Conservation (phyloP, 1,284 basidiomycete species). For the Ceratobasidium sp. region DNA sequence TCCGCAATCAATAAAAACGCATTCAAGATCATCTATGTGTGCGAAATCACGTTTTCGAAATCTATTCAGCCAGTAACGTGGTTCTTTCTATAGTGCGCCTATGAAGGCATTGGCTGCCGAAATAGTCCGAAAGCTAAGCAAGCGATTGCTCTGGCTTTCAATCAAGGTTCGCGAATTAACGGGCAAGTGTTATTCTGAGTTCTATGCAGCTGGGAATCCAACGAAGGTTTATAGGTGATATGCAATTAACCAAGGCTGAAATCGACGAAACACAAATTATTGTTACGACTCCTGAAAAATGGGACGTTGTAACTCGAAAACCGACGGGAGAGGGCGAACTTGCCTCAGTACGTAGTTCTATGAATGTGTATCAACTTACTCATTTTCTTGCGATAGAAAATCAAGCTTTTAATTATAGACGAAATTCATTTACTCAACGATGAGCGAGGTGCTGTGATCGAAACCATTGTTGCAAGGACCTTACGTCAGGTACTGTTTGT, state of each 20-base stretch:
- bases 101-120: constrained; percentile 99
- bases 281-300: constrained; percentile 99
- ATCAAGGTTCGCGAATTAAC: constrained; percentile 93
- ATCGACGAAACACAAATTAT: constrained; percentile 98
- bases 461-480: constrained; percentile 97
- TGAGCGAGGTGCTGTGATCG: constrained; percentile 97
- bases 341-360: constrained; percentile 72
- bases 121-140: constrained; percentile 92
- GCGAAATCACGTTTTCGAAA: constrained; percentile 49
- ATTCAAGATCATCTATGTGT: constrained; percentile 99
- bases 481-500: constrained; percentile 75
- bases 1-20: constrained; percentile 72
- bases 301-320: constrained; percentile 99
- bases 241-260: constrained; percentile 96
- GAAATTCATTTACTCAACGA: constrained; percentile 98
- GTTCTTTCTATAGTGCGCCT: constrained; percentile 71
- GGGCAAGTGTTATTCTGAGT: constrained; percentile 59
- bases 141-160: constrained; percentile 88
- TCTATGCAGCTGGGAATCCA: background rate
- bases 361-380: background rate
- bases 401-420: constrained; percentile 97
- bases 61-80: background rate
- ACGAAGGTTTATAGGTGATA: constrained; percentile 75
- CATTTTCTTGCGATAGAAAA: constrained; percentile 64
- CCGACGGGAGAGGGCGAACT: constrained; percentile 96